These are phyloP conservation scores for Tuber umbilicatum DNA, from an alignment of 495 filamentous ascomycete species.

Conservation along the genomic window DNA sequence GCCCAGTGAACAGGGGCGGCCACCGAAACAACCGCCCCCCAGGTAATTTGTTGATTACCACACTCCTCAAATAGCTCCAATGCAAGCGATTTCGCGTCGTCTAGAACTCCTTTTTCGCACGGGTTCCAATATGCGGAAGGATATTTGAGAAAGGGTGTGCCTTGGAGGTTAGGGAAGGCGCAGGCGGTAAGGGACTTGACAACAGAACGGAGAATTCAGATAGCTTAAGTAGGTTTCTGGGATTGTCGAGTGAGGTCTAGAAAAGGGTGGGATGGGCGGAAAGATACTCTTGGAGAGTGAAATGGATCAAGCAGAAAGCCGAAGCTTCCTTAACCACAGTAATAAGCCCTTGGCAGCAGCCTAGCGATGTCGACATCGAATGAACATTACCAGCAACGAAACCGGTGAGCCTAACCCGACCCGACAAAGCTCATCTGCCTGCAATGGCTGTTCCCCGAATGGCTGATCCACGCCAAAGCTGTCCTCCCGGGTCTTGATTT, in stretches of 20 bases:
- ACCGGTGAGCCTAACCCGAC: neutral
- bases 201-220: neutral
- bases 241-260: neutral
- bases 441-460: neutral
- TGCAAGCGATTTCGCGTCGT: neutral
- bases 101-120: neutral
- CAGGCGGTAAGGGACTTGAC: neutral
- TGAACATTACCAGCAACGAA: neutral
- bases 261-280: neutral
- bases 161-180: neutral
- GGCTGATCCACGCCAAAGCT: neutral
- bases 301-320: neutral
- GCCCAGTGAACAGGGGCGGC: no score
- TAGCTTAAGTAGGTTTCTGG: neutral
- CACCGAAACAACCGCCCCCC: no score
- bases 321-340: neutral
- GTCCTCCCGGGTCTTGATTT: neutral
- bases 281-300: neutral
- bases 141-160: conserved; percentile 1
- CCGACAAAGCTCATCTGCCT: neutral
- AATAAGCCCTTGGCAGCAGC: neutral
- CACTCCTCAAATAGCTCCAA: no score
- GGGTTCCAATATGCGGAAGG: neutral
- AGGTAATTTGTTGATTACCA: no score
- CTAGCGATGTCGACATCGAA: neutral